These are phyloP conservation scores for Ramularia endophylla DNA, from an alignment of 2,329 filamentous ascomycete species.

Conservation along the genomic window DNA sequence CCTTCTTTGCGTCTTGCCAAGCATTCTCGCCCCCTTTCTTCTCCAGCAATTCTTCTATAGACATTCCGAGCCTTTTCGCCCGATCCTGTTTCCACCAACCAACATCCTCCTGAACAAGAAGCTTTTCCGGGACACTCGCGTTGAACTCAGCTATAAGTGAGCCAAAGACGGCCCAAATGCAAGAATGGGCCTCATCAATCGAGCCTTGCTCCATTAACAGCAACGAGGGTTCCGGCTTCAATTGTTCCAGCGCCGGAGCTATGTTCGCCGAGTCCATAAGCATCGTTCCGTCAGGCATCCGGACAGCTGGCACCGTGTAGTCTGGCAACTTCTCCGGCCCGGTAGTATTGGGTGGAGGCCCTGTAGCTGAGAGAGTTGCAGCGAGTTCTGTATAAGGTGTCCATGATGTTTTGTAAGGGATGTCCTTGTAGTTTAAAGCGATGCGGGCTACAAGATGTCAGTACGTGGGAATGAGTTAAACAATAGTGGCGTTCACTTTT, in stretches of 20 bases:
- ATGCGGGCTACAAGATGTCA: no score
- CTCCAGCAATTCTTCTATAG: conserved; percentile 24
- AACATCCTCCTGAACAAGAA: no score
- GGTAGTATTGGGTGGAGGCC: conserved; percentile 7
- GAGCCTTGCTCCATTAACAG: conserved; percentile 4
- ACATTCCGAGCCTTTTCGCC: conserved; percentile 15
- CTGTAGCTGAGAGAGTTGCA: conserved; percentile 11
- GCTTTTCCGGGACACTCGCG: conserved; percentile 1
- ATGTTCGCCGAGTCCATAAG: conserved; percentile 19
- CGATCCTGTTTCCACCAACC: conserved; percentile 14
- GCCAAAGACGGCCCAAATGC: conserved; percentile 17
- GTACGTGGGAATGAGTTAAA: no score
- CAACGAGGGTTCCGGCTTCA: conserved; percentile 13
- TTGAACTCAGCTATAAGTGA: conserved; percentile 25
- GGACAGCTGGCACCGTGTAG: conserved; percentile 20
- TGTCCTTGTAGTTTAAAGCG: conserved; percentile 19
- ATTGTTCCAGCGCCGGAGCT: conserved; percentile 13
- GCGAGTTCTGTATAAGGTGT: conserved; percentile 11
- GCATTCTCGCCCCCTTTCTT: conserved; percentile 20
- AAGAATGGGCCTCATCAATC: conserved; percentile 15
- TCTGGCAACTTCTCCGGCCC: no score
- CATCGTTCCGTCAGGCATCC: conserved; percentile 10
- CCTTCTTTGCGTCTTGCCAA: conserved; percentile 18
- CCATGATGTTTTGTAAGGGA: conserved; percentile 17
- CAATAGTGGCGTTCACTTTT: no score